Evolutionary conservation across 2,329 filamentous ascomycete species (phyloP).

Genomic region (Davidsoniella australis): DNA sequence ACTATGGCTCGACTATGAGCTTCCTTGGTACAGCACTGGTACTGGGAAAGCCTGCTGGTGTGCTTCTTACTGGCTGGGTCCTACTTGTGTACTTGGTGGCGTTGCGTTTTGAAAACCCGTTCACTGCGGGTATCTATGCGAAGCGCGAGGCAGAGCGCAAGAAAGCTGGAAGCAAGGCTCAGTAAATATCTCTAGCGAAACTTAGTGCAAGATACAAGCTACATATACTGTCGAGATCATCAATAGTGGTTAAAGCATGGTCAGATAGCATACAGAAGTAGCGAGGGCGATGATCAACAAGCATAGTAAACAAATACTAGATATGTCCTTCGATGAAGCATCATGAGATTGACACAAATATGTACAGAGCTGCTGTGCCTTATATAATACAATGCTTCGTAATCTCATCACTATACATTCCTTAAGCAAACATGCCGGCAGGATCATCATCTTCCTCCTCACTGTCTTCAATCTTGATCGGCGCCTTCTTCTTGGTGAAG

Average conservation of each 20-base stretch:
- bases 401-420: no score
- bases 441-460: slow-evolving; percentile 35
- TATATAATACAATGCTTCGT: background rate
- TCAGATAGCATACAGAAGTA: no score
- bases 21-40: slow-evolving; percentile 78
- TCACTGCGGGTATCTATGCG: slow-evolving; percentile 82
- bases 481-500: slow-evolving; percentile 36
- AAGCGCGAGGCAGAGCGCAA: slow-evolving; percentile 53
- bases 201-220: no score
- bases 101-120: slow-evolving; percentile 78
- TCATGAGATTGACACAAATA: background rate
- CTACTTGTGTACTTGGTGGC: slow-evolving; percentile 65
- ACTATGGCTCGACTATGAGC: slow-evolving; percentile 81
- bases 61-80: slow-evolving; percentile 61
- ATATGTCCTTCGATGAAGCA: background rate
- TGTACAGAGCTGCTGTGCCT: background rate
- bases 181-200: slow-evolving; percentile 1
- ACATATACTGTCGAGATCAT: no score
- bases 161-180: slow-evolving; percentile 25
- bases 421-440: slow-evolving; percentile 29
- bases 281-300: no score
- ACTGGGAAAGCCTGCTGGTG: slow-evolving; percentile 72
- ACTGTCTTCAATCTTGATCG: slow-evolving; percentile 28
- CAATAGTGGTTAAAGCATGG: no score
- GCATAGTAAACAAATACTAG: background rate